Evolutionary conservation across 257 asterid species (phyloP).

Genomic region (Fraxinus excelsior): DNA sequence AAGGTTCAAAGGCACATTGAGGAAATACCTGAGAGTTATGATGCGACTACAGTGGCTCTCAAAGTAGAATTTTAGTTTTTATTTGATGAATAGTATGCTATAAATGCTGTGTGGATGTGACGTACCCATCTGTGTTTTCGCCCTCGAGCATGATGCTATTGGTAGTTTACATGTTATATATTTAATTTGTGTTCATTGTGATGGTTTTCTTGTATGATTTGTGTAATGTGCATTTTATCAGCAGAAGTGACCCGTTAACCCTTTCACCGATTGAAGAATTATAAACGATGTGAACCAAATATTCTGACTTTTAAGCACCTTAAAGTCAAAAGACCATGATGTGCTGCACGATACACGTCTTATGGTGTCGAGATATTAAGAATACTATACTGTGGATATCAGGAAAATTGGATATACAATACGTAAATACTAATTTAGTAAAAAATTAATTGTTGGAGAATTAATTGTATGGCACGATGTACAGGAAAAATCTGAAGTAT

Average conservation of each 20-base stretch:
- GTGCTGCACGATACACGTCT: background rate
- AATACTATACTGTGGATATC: background rate
- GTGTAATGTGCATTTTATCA: background rate
- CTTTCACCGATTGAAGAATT: background rate
- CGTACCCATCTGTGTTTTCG: background rate
- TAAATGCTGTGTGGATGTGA: background rate
- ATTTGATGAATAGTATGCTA: background rate
- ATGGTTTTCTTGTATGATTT: background rate
- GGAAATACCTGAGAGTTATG: conserved; percentile 9
- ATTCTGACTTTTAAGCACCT: background rate
- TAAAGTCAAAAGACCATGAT: background rate
- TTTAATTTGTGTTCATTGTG: background rate
- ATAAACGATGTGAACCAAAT: background rate
- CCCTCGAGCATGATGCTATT: background rate
- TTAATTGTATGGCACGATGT: background rate
- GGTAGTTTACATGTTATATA: background rate
- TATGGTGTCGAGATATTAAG: background rate
- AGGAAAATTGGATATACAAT: background rate
- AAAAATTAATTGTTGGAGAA: background rate
- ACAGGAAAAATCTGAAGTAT: background rate
- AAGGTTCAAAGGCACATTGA: background rate
- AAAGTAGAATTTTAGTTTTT: background rate
- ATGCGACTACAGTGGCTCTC: background rate
- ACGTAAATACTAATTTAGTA: background rate
- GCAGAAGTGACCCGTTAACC: background rate